Evolutionary conservation across 805 yeast genomes (phyloP).

Genomic region (Schwanniomyces polymorphus): DNA sequence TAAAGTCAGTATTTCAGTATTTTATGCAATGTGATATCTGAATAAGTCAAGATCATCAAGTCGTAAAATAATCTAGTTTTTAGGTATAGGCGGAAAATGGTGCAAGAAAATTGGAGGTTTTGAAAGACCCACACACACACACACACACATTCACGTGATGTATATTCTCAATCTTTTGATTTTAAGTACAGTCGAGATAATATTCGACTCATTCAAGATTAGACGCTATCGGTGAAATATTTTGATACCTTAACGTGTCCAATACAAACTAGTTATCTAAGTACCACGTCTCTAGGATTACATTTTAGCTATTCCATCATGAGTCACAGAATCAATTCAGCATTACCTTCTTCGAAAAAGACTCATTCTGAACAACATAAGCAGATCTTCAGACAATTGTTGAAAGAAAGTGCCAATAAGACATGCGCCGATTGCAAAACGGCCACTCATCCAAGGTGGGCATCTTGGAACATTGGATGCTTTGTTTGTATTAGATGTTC

Average conservation of each 20-base stretch:
- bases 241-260: not conserved
- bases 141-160: not conserved
- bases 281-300: not conserved
- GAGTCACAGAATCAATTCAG: slow-evolving; percentile 16
- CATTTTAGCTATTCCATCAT: slow-evolving; percentile 1
- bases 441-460: slow-evolving; percentile 94
- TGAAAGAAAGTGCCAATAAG: slow-evolving; percentile 76
- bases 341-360: slow-evolving; percentile 44
- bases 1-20: not conserved
- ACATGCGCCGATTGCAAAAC: slow-evolving; percentile 91
- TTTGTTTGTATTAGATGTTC: slow-evolving; percentile 94
- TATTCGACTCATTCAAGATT: not conserved
- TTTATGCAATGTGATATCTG: not conserved
- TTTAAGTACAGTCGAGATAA: too few species aligned
- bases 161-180: not conserved
- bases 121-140: too few species aligned
- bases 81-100: too few species aligned
- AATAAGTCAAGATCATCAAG: not conserved
- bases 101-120: too few species aligned
- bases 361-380: slow-evolving; percentile 56
- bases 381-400: slow-evolving; percentile 69
- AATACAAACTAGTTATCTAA: not conserved
- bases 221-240: not conserved
- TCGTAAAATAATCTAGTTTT: not conserved
- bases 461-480: slow-evolving; percentile 92